Conservation (phyloP, 2,329 filamentous ascomycete genomes). For the Eutypa lata region DNA sequence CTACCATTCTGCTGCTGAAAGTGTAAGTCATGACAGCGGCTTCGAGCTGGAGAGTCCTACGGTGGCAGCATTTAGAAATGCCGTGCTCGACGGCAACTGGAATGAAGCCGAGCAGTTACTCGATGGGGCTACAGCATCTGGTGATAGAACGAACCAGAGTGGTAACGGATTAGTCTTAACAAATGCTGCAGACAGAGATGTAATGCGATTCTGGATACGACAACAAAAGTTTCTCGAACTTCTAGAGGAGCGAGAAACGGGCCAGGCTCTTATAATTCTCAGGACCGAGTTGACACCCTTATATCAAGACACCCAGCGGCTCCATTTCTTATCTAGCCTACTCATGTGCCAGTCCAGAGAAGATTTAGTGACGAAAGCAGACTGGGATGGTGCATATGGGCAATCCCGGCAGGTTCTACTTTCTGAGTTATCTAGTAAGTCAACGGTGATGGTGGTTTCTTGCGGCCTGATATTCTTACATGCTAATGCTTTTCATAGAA, state of each 20-base stretch:
- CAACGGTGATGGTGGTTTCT: background rate
- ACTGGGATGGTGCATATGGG: slow-evolving; percentile 80
- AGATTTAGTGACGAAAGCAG: slow-evolving; percentile 71
- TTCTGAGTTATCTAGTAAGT: slow-evolving; percentile 77
- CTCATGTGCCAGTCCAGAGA: slow-evolving; percentile 83
- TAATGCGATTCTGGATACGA: slow-evolving; percentile 84
- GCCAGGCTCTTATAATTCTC: slow-evolving; percentile 75
- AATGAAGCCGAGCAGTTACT: slow-evolving; percentile 78
- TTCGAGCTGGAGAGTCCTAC: slow-evolving; percentile 82
- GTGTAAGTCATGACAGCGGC: slow-evolving; percentile 77
- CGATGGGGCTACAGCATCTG: slow-evolving; percentile 47
- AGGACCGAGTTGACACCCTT: slow-evolving; percentile 84
- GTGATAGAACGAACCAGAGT: slow-evolving; percentile 25
- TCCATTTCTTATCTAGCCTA: slow-evolving; percentile 82
- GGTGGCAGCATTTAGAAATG: slow-evolving; percentile 79
- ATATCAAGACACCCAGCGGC: slow-evolving; percentile 70
- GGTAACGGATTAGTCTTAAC: slow-evolving; percentile 69
- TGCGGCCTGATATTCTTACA: background rate
- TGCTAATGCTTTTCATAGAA: slow-evolving; percentile 44
- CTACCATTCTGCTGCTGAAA: slow-evolving; percentile 72
- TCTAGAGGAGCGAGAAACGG: slow-evolving; percentile 72
- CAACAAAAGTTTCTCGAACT: slow-evolving; percentile 95
- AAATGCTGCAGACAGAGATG: slow-evolving; percentile 68
- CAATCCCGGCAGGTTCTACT: slow-evolving; percentile 72
- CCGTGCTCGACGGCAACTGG: slow-evolving; percentile 81